Evolutionary conservation across 208 protist species (phyloP), one percentile per base, ranked within the genome.

Genomic region (Herpetomonas tarakana): DNA sequence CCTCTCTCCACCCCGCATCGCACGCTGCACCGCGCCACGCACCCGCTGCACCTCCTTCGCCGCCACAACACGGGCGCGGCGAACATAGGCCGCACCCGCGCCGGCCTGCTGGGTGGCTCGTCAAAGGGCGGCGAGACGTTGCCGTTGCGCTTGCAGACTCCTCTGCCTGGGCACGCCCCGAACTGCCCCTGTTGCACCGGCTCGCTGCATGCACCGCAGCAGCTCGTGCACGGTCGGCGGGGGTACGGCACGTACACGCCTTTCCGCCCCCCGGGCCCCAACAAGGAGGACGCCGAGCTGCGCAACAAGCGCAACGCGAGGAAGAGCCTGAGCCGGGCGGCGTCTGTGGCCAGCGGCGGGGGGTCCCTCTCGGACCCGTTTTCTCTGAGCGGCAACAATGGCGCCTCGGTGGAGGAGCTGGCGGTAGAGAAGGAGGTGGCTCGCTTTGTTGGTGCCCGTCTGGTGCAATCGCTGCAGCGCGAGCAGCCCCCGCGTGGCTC

Each of bases 391-490:
- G 16, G 18, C 9, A 45, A 46, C 28, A 52, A 52, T 47, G 24
- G 29, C 62, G 58, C 51, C 26, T 21, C 58, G 39, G 57, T 45
- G 21, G 68, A 54, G 9, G 39, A 49, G 26, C 41, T 44, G 38
- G 52, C 54, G 1, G 19, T 60, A 46, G 58, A 67, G 53, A 62
- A 63, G 16, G 69, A 71, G 46, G 49, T 77, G 41, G 58, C 63
- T 1, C 63, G 28, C 39, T 65, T 83, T 16, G 68, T 77, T 16
- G 70, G 78, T 1, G 76, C 70, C 19, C 71, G 73, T 21, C 69
- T 83, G 16, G 69, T 86, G 27, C 79, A 81, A 59, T 87, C 79
- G 2, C 62, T 87, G 52, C 80, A 85, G 58, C 76, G 72, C 25
- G 62, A 69, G 61, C 76, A 85, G 62, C 79, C 83, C 9, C 79